Evolutionary conservation across 129 eudicot genomes (phyloP).

Genomic region (Centella asiatica): DNA sequence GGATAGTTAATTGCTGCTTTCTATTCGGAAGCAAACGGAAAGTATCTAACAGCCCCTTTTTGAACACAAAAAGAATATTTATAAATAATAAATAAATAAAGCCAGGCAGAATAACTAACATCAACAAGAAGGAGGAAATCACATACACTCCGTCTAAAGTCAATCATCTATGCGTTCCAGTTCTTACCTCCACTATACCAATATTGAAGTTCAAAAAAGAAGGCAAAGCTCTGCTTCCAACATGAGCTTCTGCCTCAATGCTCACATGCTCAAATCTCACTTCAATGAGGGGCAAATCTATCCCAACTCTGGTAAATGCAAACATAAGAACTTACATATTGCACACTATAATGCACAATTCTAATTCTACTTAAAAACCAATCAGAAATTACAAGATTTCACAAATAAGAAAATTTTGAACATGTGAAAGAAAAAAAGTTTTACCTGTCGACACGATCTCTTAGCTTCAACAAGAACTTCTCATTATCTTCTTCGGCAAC

Average conservation of each 20-base stretch:
- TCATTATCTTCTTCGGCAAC: constrained; percentile 65
- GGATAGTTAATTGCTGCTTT: constrained; percentile 37
- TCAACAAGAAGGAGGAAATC: neutral
- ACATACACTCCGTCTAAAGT: neutral
- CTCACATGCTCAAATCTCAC: constrained; percentile 62
- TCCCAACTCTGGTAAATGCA: constrained; percentile 46
- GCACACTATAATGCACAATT: too few species aligned
- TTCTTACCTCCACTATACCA: constrained; percentile 48
- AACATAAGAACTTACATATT: neutral
- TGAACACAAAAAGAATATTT: neutral
- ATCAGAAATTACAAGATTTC: neutral
- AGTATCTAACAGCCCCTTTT: constrained; percentile 36
- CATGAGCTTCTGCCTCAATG: constrained; percentile 57
- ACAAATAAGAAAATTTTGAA: neutral
- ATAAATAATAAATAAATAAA: too few species aligned
- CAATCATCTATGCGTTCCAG: neutral
- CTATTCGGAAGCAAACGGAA: constrained; percentile 38
- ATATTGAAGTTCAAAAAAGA: constrained; percentile 51
- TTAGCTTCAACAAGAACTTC: constrained; percentile 52
- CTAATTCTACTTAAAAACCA: neutral
- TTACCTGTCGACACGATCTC: constrained; percentile 54
- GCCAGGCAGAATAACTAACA: too few species aligned
- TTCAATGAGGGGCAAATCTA: constrained; percentile 73
- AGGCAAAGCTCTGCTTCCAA: constrained; percentile 73
- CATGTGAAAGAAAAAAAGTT: too few species aligned